These are phyloP conservation scores for Pholiota microspora DNA, from an alignment of 768 basidiomycete species.

Conservation along the genomic window DNA sequence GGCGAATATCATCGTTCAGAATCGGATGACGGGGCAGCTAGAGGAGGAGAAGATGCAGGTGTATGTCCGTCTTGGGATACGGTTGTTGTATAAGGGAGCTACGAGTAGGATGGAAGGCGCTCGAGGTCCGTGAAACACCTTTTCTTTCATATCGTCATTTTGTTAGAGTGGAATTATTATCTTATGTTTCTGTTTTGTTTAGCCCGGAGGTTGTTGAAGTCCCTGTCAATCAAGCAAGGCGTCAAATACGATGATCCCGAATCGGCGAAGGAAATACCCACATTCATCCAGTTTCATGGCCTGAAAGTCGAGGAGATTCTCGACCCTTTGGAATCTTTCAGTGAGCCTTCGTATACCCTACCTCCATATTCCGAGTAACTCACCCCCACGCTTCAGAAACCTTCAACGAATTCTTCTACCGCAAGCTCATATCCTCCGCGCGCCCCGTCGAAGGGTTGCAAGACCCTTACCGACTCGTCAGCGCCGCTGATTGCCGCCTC, in stretches of 20 bases:
- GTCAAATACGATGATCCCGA: conserved; percentile 87
- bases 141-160: conserved; percentile 1
- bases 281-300: conserved; percentile 89
- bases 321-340: conserved; percentile 82
- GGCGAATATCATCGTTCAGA: conserved; percentile 97
- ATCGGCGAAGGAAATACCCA: conserved; percentile 79
- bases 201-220: conserved; percentile 85
- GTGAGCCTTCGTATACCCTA: conserved; percentile 38
- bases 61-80: conserved; percentile 90
- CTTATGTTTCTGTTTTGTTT: conserved; percentile 7
- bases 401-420: conserved; percentile 25
- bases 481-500: conserved; percentile 93
- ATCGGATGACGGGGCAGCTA: conserved; percentile 84
- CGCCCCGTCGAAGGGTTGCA: conserved; percentile 72
- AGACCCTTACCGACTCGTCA: conserved; percentile 78
- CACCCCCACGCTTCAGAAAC: conserved; percentile 6
- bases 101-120: conserved; percentile 87
- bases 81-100: conserved; percentile 90
- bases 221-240: conserved; percentile 91
- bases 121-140: conserved; percentile 65
- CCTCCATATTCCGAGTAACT: not conserved
- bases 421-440: conserved; percentile 83
- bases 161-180: too few relatives aligned
- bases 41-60: conserved; percentile 98
- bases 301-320: conserved; percentile 80